These are phyloP conservation scores for Leishmania guyanensis DNA, from an alignment of 208 protist species.

Conservation along the genomic window DNA sequence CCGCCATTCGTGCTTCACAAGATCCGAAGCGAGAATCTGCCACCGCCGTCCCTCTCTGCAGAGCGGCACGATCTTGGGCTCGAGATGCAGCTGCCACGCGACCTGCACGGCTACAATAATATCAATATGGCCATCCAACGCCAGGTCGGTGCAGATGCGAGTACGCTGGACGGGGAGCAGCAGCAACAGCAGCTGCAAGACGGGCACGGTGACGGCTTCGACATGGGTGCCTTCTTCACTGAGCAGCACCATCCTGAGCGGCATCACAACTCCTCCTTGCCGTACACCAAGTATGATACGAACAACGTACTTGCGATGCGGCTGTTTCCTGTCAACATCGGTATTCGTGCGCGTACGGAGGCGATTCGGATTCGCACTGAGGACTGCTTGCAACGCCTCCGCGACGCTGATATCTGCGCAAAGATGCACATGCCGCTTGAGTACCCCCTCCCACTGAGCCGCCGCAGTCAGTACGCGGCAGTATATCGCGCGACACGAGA, in stretches of 20 bases:
- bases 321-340: slow-evolving; percentile 72
- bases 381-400: slow-evolving; percentile 62
- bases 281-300: slow-evolving; percentile 43
- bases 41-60: slow-evolving; percentile 43
- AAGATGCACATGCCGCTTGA: slow-evolving; percentile 33
- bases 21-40: slow-evolving; percentile 66
- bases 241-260: slow-evolving; percentile 50
- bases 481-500: background rate
- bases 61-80: slow-evolving; percentile 67
- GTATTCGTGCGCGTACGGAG: slow-evolving; percentile 45
- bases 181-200: background rate
- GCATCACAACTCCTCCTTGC: slow-evolving; percentile 68
- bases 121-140: slow-evolving; percentile 38
- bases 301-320: slow-evolving; percentile 73
- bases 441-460: slow-evolving; percentile 53
- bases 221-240: slow-evolving; percentile 43
- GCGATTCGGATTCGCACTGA: slow-evolving; percentile 58
- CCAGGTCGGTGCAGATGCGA: slow-evolving; percentile 25
- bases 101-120: slow-evolving; percentile 34
- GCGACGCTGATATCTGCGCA: slow-evolving; percentile 53
- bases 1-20: slow-evolving; percentile 50
- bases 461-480: slow-evolving; percentile 16
- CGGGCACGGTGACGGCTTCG: slow-evolving; percentile 28
- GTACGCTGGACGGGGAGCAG: slow-evolving; percentile 6
- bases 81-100: slow-evolving; percentile 63